These are phyloP conservation scores for Neophaeococcomyces aloes DNA, from an alignment of 2,329 filamentous ascomycete species.

Conservation along the genomic window DNA sequence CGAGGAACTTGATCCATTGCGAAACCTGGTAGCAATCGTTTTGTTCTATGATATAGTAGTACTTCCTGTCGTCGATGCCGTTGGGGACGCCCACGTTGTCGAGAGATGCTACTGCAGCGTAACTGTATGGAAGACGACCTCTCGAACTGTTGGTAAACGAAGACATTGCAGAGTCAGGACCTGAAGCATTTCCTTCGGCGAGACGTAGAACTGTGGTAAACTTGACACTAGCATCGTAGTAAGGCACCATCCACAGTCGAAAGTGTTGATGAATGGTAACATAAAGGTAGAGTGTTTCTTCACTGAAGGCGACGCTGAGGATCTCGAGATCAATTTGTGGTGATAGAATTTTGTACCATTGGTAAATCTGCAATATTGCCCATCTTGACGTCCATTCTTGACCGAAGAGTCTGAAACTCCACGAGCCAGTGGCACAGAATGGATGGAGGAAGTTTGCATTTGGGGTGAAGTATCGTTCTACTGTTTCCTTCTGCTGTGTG, in stretches of 20 bases:
- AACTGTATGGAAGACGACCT: not conserved
- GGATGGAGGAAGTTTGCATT: constrained; percentile 68
- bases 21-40: constrained; percentile 73
- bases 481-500: constrained; percentile 51
- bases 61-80: constrained; percentile 20
- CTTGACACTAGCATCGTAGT: constrained; percentile 57
- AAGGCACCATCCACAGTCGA: constrained; percentile 64
- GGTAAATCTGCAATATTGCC: constrained; percentile 59
- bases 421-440: constrained; percentile 57
- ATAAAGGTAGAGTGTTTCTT: constrained; percentile 57
- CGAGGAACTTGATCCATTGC: constrained; percentile 63
- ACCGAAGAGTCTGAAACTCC: constrained; percentile 17
- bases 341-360: constrained; percentile 75
- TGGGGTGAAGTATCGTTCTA: constrained; percentile 63
- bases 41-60: constrained; percentile 63
- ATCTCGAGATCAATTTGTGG: constrained; percentile 60
- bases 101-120: constrained; percentile 1
- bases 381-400: constrained; percentile 48
- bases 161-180: constrained; percentile 45
- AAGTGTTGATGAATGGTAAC: constrained; percentile 65
- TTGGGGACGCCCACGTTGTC: constrained; percentile 8
- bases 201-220: constrained; percentile 61
- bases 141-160: not conserved
- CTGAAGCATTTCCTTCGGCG: constrained; percentile 30
- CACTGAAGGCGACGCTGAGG: constrained; percentile 60